These are phyloP conservation scores for Sporisorium scitamineum DNA, from an alignment of 1,284 basidiomycete genomes.

Conservation along the genomic window DNA sequence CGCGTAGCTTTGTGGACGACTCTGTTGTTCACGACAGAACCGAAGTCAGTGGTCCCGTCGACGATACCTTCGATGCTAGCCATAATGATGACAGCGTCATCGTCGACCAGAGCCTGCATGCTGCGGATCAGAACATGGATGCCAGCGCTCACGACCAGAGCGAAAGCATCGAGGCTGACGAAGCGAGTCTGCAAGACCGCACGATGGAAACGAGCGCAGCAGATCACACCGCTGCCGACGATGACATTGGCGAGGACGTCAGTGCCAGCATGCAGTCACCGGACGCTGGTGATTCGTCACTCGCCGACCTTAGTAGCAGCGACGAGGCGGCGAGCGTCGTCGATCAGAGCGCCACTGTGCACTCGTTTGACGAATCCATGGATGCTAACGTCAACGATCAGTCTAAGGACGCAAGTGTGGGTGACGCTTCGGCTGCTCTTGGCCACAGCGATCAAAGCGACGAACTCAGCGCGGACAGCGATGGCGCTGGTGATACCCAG, in stretches of 20 bases:
- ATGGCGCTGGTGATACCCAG: background rate
- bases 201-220: slow-evolving; percentile 1
- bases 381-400: slow-evolving; percentile 5
- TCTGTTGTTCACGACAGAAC: background rate
- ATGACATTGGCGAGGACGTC: slow-evolving; percentile 7
- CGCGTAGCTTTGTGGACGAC: slow-evolving; percentile 29
- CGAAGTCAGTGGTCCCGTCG: slow-evolving; percentile 9
- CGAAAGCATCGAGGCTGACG: background rate
- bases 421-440: background rate
- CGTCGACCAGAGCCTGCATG: slow-evolving; percentile 5
- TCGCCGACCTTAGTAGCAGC: background rate
- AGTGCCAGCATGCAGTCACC: background rate
- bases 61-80: slow-evolving; percentile 6
- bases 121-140: slow-evolving; percentile 11
- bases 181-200: too few relatives aligned
- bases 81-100: slow-evolving; percentile 14
- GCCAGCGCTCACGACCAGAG: slow-evolving; percentile 1
- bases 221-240: background rate
- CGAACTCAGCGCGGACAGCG: background rate
- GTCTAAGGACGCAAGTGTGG: background rate
- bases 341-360: slow-evolving; percentile 6
- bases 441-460: slow-evolving; percentile 4
- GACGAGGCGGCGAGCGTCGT: slow-evolving; percentile 3
- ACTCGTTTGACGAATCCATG: background rate
- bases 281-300: background rate